Conservation (phyloP, 352 stramenopile genomes). For the Globisporangium heterothallicum region DNA sequence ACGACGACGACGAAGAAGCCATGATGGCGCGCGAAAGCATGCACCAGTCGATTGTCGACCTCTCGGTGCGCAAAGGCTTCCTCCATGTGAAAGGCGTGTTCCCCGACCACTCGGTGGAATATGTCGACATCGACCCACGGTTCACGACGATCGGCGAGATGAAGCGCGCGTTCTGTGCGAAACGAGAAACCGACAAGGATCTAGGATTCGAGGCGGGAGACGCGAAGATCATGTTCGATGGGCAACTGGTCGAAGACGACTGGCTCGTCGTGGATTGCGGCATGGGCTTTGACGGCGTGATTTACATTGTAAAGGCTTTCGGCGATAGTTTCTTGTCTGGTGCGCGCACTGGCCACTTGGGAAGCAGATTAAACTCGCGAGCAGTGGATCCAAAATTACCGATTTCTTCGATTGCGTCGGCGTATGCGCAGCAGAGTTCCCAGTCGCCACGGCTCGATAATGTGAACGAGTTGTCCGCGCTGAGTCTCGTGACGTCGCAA, state of each 20-base stretch:
- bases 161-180: conserved; percentile 55
- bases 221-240: conserved; percentile 71
- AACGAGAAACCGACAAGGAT: conserved; percentile 34
- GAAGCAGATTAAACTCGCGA: conserved; percentile 5
- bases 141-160: conserved; percentile 69
- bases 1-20: conserved; percentile 17
- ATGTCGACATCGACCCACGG: conserved; percentile 67
- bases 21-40: conserved; percentile 3
- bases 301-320: conserved; percentile 56
- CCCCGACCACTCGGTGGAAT: conserved; percentile 77
- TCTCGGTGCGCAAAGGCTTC: conserved; percentile 42
- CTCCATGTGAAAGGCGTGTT: conserved; percentile 84
- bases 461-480: conserved; percentile 24
- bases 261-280: conserved; percentile 82
- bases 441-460: too few relatives aligned
- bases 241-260: conserved; percentile 67
- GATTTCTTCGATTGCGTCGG: conserved; percentile 67
- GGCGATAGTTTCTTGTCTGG: conserved; percentile 5
- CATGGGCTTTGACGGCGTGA: conserved; percentile 58
- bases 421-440: conserved; percentile 34
- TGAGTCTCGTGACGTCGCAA: conserved; percentile 16
- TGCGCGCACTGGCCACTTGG: neutral
- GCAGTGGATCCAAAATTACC: conserved; percentile 42
- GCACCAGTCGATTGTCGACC: conserved; percentile 29
- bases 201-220: conserved; percentile 40